Evolutionary conservation across 345 rosid species (phyloP), one percentile per base, ranked within the genome.

Genomic region (Populus euphratica): DNA sequence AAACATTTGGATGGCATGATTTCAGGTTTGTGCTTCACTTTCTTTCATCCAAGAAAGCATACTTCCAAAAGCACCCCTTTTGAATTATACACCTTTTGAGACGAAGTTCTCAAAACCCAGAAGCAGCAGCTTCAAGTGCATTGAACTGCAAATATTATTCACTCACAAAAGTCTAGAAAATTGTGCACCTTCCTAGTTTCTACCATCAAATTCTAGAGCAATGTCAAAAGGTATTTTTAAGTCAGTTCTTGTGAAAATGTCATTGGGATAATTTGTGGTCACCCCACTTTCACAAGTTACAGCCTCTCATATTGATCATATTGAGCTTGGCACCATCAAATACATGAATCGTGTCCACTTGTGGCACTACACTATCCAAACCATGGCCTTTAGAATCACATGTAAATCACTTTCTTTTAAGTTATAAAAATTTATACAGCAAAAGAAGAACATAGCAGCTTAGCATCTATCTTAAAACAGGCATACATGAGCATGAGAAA

Each of bases 111-210:
- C 20, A 52, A 79, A 14, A 36, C 39, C 67, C 20, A 38, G 35
- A 56, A 74, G 63, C 74, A 70, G 70, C 44, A 21, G 18, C 68
- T 2, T 36, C 76, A 68, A 11, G 71, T 43, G 43, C 47, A 35
- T 73, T 31, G 67, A 33, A 7, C 12, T 33, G 41, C 14, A 50
- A 64, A 73, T 35, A 36, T n/a, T 63, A 8, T 10, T 63, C 27
- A 41, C 39, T 20, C 20, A 29, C 70, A 64, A 65, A 47, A 59
- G 33, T 43, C 33, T 12, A 59, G 41, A 14, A 54, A 21, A 52
- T 20, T 52, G 23, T 7, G 0, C 59, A 52, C 7, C 59, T 52
- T 20, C 2, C n/a, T 18, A 52, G 23, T 52, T 20, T 18, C 59
- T 52, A 52, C 27, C 43, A 43, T 74, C 70, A 43, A 61, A 21